Base-by-base conservation (phyloP, 495 filamentous ascomycete genomes). In the Jackrogersella multiformis region DNA sequence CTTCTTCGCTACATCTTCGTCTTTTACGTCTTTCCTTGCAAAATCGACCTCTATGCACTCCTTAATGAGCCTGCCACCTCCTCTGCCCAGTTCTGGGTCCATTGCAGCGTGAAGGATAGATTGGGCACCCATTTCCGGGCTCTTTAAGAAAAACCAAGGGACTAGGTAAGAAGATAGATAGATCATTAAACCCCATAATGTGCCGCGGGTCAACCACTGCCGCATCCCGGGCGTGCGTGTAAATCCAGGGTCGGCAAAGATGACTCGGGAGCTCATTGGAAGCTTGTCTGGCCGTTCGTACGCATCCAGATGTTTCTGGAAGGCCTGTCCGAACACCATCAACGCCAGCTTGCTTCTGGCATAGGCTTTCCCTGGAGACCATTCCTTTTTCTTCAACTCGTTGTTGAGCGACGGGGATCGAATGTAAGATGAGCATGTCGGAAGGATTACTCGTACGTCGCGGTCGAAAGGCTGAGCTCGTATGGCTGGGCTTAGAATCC, bases 401-500 rank as follows among this genome's bases (percentile, higher is more conserved):
- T 69, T 59, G 70, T 66, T 54, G 30, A 94, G 77, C 20, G 88
- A 82, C 3, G 85, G 85, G 0, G 89, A 90, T 0, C 84, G 83
- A 64, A 97, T 91, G 74, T 98, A 97, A 21, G 89, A 86, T 4
- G 92, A 87, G 74, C 96, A 99, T 0, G 92, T 94, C 0, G 91
- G 85, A 66, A 98, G 85, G 20, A 99, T 82, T 34, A 99, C 86
- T 24, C 95, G 84, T 15, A 97, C 92, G 74, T 99, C 95, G 56
- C 95, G 87, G 76, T 99, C 94, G 34, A 94, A 85, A 0, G 94
- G 96, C 76, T 99, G 95, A 12, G 89, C 93, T 59, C 90, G 84
- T 38, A 99, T 80, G 0, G 93, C 92, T 0, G 96, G 95, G 65
- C 87, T 91, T 28, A 99, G 81, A 42, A 98, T 95, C 71, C 89